Base-by-base conservation (phyloP, 2,329 filamentous ascomycete species). In the Cyphellophora europaea region DNA sequence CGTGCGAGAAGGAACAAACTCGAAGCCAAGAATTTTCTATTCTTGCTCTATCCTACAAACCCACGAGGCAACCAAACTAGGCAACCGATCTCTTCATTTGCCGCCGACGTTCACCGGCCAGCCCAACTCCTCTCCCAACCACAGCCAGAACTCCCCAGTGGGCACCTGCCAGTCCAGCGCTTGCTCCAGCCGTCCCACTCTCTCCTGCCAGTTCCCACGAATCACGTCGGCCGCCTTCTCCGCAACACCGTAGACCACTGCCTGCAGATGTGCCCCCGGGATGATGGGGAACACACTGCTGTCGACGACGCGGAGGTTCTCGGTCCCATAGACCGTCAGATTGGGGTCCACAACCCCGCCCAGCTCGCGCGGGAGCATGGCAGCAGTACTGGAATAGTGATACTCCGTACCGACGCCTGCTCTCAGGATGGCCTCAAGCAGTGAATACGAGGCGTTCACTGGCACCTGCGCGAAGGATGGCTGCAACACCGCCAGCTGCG, bases 331-430 rank as follows among this genome's bases (percentile, higher is more conserved):
- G 2, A 56, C 55, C 30, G 21, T 41, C 27, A 54, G 35, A 3
- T 51, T 39, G 10, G 45, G 30, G 40, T 54, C 47, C 1, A 62
- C 52, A 15, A 61, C 58, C 11, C 58, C 66, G 3, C 49, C 49
- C 13, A 63, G 29, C 5, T 61, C 55, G 3, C 51, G 49, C 5
- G 62, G 58, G 3, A 56, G 58, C 65, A 70, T 69, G 12, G 44
- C 37, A 5, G 27, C 32, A 5, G 43, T 46, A 17, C 41, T 33
- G 6, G 27, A 18, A 27, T 37, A 39, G 36, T 44, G 42, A 19
- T 30, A 47, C 19, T 44, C 39, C 2, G 44, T 44, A 6, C 36
- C 35, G 13, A 43, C 28, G 5, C 29, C 35, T 3, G 17, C 12
- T 1, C 16, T 30, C 17, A 47, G 27, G 15, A 39, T 32, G n/a